Evolutionary conservation across 1,139 yeast genomes (phyloP).

Genomic region (Protomyces gravidus): DNA sequence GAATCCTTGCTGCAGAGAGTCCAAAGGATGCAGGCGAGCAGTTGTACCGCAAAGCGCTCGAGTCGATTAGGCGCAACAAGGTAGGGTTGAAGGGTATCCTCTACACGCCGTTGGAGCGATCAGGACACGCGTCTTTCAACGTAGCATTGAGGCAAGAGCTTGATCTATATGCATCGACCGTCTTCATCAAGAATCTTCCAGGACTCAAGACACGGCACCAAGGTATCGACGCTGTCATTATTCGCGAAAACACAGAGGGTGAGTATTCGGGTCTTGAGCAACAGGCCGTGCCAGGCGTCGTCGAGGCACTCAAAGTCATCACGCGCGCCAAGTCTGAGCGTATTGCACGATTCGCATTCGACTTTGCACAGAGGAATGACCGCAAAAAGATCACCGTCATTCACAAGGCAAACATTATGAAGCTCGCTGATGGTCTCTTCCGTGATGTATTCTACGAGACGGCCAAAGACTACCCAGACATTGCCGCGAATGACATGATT

Average conservation of each 20-base stretch:
- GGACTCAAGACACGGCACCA: constrained; percentile 88
- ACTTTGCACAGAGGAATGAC: constrained; percentile 87
- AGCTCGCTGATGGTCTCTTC: constrained; percentile 96
- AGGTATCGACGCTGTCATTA: constrained; percentile 86
- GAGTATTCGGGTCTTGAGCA: constrained; percentile 98
- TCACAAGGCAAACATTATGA: constrained; percentile 99
- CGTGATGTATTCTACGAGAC: constrained; percentile 88
- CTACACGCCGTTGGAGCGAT: constrained; percentile 76
- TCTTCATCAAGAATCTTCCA: constrained; percentile 86
- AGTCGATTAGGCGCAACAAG: constrained; percentile 90
- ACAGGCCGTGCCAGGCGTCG: constrained; percentile 96
- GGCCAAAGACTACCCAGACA: constrained; percentile 73
- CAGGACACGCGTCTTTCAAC: constrained; percentile 77
- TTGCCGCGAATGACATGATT: constrained; percentile 83
- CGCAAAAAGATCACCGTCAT: constrained; percentile 92
- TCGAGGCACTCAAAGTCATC: constrained; percentile 91
- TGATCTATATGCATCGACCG: constrained; percentile 91
- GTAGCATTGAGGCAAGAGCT: constrained; percentile 95
- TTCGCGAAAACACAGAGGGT: constrained; percentile 97
- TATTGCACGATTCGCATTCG: constrained; percentile 95
- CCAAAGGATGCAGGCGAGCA: constrained; percentile 46
- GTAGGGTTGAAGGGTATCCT: constrained; percentile 95
- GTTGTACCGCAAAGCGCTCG: constrained; percentile 73
- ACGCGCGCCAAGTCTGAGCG: constrained; percentile 94
- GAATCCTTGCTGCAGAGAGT: constrained; percentile 48